Conservation (phyloP, 1,139 yeast species). For the Starmera stellimalicola region DNA sequence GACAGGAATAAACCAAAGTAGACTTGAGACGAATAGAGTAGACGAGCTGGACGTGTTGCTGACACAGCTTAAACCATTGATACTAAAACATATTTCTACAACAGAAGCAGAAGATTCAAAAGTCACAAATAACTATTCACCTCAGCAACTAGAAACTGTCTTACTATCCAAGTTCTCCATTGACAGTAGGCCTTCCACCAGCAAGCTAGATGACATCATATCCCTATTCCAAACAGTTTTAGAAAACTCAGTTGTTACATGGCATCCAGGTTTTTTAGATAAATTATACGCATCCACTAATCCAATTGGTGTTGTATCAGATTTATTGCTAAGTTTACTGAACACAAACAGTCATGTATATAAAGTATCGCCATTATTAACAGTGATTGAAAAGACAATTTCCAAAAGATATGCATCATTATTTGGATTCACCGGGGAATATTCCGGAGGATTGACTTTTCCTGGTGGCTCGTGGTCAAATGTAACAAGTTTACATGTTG, state of each 20-base stretch:
- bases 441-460: constrained; percentile 77
- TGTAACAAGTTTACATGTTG: constrained; percentile 71
- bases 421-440: constrained; percentile 45
- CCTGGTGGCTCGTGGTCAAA: constrained; percentile 89
- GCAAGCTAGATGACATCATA: constrained; percentile 34
- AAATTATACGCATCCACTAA: constrained; percentile 78
- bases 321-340: constrained; percentile 55
- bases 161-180: constrained; percentile 16
- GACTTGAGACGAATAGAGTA: constrained; percentile 27
- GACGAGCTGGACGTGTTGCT: constrained; percentile 36
- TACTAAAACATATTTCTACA: constrained; percentile 13
- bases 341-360: constrained; percentile 84
- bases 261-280: constrained; percentile 84
- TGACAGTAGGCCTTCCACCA: constrained; percentile 27
- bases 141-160: constrained; percentile 8
- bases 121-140: constrained; percentile 11
- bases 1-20: constrained; percentile 11
- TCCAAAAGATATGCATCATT: constrained; percentile 59
- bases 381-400: constrained; percentile 64
- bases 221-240: constrained; percentile 48
- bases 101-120: constrained; percentile 12
- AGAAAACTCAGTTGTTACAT: constrained; percentile 67
- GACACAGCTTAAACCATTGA: constrained; percentile 25
- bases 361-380: constrained; percentile 77
- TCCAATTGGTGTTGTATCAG: constrained; percentile 75